Percentiles rank a stretch among this genome's conserved stretches.
Conservation (phyloP, 208 protist genomes). For the Leishmania arabica region DNA sequence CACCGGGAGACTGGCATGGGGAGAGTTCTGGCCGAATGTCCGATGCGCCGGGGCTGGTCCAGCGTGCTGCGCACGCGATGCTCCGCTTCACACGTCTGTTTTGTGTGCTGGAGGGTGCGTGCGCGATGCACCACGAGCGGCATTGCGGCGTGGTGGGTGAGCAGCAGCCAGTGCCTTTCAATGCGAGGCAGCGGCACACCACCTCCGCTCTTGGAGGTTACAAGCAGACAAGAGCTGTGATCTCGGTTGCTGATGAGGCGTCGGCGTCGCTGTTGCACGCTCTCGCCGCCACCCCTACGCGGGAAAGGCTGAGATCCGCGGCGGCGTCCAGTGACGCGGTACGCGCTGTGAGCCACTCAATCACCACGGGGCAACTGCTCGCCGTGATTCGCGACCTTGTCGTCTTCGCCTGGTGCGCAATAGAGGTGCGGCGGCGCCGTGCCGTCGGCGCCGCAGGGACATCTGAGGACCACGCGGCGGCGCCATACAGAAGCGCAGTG, state of each 20-base stretch:
- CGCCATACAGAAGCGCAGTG: not conserved
- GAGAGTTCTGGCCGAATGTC: not conserved
- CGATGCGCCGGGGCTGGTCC: constrained; percentile 2
- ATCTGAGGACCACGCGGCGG: not conserved
- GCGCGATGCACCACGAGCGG: not conserved
- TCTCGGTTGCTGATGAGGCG: not conserved
- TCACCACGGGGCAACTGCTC: constrained; percentile 7
- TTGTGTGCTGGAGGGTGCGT: not conserved
- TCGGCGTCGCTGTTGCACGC: constrained; percentile 8
- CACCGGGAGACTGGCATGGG: not conserved
- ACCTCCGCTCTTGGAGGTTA: not conserved
- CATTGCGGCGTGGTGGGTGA: not conserved
- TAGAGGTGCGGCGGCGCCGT: constrained; percentile 4
- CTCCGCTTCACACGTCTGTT: constrained; percentile 1
- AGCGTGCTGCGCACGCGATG: not conserved
- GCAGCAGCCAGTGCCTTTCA: not conserved
- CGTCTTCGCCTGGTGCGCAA: constrained; percentile 20
- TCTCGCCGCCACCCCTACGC: not conserved
- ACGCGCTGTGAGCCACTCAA: not conserved
- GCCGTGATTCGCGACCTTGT: constrained; percentile 11
- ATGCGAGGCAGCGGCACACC: no score
- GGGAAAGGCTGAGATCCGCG: not conserved
- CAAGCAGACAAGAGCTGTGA: not conserved
- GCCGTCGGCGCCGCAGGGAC: no score
- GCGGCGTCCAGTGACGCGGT: not conserved